Evolutionary conservation across 257 asterid genomes (phyloP).

Genomic region (Jacaranda mimosifolia): DNA sequence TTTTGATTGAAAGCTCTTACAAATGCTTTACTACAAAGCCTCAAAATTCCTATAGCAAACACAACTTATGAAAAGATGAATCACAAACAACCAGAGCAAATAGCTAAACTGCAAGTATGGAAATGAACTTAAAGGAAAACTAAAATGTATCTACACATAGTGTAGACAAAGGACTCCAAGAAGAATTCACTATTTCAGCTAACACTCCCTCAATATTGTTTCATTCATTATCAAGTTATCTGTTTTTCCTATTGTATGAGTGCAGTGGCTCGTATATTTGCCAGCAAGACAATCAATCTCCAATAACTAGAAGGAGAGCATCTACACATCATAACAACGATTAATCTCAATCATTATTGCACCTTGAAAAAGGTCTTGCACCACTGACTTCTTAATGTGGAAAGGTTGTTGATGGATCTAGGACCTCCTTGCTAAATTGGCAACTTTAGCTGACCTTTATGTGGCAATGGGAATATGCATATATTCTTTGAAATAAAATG

Average conservation of each 20-base stretch:
- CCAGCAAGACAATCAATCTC: no score
- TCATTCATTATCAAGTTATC: background rate
- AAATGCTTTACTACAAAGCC: conserved; percentile 23
- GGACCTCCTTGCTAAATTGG: background rate
- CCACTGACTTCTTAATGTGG: background rate
- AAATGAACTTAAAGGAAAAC: conserved; percentile 5
- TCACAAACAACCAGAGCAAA: background rate
- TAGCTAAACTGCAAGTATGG: conserved; percentile 1
- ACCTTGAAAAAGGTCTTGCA: background rate
- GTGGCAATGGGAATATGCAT: background rate
- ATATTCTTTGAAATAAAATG: background rate
- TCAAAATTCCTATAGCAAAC: background rate
- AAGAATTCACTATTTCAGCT: conserved; percentile 1
- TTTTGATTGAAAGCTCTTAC: conserved; percentile 2
- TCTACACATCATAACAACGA: background rate
- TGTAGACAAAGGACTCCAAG: conserved; percentile 21
- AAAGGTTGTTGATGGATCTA: background rate
- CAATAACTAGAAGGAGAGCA: no score
- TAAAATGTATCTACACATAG: background rate
- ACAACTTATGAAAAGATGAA: background rate
- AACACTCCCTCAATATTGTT: background rate
- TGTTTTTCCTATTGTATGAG: no score
- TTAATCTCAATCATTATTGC: background rate
- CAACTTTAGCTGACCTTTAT: background rate
- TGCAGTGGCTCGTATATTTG: no score